A percentile compares a stretch with the other conserved stretches of the same genome.
Conservation (phyloP, 306 rosid species). For the Cucumis melo region DNA sequence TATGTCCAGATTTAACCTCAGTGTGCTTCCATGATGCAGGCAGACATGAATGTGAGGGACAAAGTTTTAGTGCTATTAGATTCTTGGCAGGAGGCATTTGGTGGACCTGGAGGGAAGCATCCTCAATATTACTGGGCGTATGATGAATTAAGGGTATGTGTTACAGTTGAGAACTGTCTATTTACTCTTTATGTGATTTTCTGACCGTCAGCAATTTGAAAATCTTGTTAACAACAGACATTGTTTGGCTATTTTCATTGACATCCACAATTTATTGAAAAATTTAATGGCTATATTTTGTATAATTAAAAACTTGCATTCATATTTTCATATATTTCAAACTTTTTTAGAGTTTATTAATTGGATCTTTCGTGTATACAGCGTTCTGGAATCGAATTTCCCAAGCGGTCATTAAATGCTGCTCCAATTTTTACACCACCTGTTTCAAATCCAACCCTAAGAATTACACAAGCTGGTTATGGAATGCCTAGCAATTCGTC, state of each 20-base stretch:
- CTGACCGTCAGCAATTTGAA: background rate
- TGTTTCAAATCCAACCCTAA: conserved; percentile 25
- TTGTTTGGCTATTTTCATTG: background rate
- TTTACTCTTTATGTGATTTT: background rate
- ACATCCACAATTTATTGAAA: background rate
- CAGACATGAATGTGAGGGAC: conserved; percentile 90
- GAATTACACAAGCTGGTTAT: conserved; percentile 56
- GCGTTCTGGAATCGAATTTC: conserved; percentile 79
- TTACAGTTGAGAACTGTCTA: conserved; percentile 3
- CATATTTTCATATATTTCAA: background rate
- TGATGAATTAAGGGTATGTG: conserved; percentile 68
- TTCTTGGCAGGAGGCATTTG: conserved; percentile 96
- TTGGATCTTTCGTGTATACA: conserved; percentile 25
- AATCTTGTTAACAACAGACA: background rate
- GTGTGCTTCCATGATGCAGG: conserved; percentile 26
- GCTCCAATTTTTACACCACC: conserved; percentile 86
- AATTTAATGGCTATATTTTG: background rate
- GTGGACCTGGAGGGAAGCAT: conserved; percentile 80
- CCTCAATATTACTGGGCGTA: conserved; percentile 87
- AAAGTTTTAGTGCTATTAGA: conserved; percentile 67
- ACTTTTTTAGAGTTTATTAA: conserved; percentile 2
- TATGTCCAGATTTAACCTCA: background rate
- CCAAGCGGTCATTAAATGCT: conserved; percentile 63
- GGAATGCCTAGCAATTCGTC: conserved; percentile 83
- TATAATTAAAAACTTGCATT: background rate